These are phyloP conservation scores for Salvia rosmarinus DNA, from an alignment of 257 asterid genomes.

Conservation along the genomic window DNA sequence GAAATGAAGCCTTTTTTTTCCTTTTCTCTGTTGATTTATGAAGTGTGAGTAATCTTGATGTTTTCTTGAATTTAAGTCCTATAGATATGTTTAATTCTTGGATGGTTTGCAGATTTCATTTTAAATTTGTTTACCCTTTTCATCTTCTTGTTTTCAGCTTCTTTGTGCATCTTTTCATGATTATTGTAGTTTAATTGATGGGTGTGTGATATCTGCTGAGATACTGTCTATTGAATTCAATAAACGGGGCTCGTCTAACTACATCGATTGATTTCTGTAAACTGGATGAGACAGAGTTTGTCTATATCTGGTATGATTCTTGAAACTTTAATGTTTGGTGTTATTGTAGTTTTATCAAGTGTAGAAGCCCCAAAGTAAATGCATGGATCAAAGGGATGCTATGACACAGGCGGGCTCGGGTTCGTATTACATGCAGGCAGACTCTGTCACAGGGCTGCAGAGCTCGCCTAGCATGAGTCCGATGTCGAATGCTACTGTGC, in stretches of 20 bases:
- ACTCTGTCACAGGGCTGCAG: constrained; percentile 45
- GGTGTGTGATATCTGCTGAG: not conserved
- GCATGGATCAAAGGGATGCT: constrained; percentile 59
- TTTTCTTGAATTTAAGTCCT: constrained; percentile 3
- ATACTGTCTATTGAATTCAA: constrained; percentile 1
- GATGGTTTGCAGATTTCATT: not conserved
- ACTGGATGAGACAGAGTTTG: constrained; percentile 1
- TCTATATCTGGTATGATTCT: constrained; percentile 5
- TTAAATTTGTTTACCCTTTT: constrained; percentile 10
- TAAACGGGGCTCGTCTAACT: constrained; percentile 11
- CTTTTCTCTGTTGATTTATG: not conserved
- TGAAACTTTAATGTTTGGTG: not conserved
- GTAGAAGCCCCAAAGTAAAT: constrained; percentile 30
- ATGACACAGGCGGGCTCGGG: constrained; percentile 44
- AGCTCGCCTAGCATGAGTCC: constrained; percentile 53
- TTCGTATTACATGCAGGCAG: constrained; percentile 47
- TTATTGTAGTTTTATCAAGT: constrained; percentile 34
- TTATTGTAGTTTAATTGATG: not conserved
- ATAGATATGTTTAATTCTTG: constrained; percentile 24
- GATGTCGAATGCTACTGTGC: constrained; percentile 49
- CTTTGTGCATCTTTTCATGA: not conserved
- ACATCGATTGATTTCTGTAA: constrained; percentile 24
- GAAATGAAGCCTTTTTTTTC: constrained; percentile 10
- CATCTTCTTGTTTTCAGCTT: constrained; percentile 12
- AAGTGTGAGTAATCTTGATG: constrained; percentile 1